A percentile compares a stretch with the other conserved stretches of the same genome.
phyloP scores from a whole-genome alignment of 345 rosid genomes.

The Syzygium oleosum region DNA sequence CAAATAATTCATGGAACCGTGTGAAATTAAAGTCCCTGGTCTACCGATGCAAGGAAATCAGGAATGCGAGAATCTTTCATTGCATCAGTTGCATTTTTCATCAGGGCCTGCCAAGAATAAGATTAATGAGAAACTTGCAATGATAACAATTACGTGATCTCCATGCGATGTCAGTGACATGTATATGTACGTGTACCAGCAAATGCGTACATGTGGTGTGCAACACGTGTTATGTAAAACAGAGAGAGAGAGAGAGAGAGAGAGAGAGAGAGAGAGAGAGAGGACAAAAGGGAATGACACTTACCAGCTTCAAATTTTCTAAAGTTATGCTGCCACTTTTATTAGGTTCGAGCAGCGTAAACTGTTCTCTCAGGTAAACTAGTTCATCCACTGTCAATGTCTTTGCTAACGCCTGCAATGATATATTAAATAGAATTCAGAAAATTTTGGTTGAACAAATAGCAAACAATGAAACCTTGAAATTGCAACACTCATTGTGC shows the following conservation, averaged over 20 bases:
- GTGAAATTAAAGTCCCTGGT: not conserved
- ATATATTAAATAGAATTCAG: not conserved
- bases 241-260: not conserved
- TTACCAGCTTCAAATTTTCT: conserved; percentile 66
- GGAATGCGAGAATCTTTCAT: conserved; percentile 82
- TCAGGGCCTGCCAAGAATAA: conserved; percentile 47
- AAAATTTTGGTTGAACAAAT: not conserved
- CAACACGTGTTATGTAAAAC: not conserved
- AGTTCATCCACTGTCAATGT: conserved; percentile 61
- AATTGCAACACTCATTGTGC: not conserved
- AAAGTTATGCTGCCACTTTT: conserved; percentile 52
- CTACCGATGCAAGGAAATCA: conserved; percentile 67
- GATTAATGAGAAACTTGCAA: conserved; percentile 1
- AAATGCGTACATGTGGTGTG: not conserved
- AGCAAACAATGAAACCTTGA: not conserved
- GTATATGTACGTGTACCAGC: not conserved
- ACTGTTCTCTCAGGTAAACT: conserved; percentile 62
- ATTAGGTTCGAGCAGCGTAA: conserved; percentile 64
- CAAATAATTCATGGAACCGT: not conserved
- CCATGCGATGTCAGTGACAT: not conserved
- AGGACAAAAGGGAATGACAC: not conserved
- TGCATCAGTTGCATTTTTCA: conserved; percentile 76
- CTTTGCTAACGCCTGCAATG: conserved; percentile 75
- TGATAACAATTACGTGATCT: not conserved
- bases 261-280: not conserved